phyloP scores from a whole-genome alignment of 2,329 filamentous ascomycete genomes.

The Myriosclerotinia duriaeana region DNA sequence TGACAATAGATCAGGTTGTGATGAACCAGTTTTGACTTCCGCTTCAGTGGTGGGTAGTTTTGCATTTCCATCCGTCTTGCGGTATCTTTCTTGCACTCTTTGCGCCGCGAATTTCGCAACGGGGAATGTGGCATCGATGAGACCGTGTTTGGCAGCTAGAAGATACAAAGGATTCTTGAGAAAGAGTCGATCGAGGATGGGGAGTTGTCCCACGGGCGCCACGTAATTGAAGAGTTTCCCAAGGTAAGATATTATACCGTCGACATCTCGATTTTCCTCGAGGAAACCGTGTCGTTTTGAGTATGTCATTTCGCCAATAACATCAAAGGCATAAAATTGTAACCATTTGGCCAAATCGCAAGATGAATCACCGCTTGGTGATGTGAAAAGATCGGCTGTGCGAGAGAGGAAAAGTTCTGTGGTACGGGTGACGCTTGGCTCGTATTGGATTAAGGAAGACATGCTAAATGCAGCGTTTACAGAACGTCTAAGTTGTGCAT shows the following conservation, averaged over 20 bases:
- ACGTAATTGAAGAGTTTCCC: constrained; percentile 67
- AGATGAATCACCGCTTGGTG: background rate
- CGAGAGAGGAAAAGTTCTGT: constrained; percentile 68
- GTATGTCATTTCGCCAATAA: constrained; percentile 76
- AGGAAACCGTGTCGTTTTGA: constrained; percentile 74
- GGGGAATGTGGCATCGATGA: constrained; percentile 68
- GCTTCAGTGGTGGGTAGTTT: constrained; percentile 30
- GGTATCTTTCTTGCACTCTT: constrained; percentile 64
- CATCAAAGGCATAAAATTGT: constrained; percentile 80
- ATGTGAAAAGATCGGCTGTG: constrained; percentile 56
- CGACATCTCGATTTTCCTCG: constrained; percentile 71
- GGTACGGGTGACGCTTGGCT: constrained; percentile 76
- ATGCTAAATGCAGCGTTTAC: constrained; percentile 78
- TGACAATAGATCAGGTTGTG: constrained; percentile 62
- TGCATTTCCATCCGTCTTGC: constrained; percentile 10
- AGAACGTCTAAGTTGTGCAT: constrained; percentile 70
- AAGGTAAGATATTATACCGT: constrained; percentile 68
- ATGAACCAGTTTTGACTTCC: constrained; percentile 26
- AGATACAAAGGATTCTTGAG: constrained; percentile 75
- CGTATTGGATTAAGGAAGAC: constrained; percentile 74
- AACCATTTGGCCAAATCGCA: constrained; percentile 72
- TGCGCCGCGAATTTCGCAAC: constrained; percentile 70
- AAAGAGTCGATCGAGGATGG: constrained; percentile 65
- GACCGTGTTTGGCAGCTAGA: constrained; percentile 63
- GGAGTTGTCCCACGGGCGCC: constrained; percentile 73